Conservation (phyloP, 129 eudicot genomes). For the Dittrichia graveolens region DNA sequence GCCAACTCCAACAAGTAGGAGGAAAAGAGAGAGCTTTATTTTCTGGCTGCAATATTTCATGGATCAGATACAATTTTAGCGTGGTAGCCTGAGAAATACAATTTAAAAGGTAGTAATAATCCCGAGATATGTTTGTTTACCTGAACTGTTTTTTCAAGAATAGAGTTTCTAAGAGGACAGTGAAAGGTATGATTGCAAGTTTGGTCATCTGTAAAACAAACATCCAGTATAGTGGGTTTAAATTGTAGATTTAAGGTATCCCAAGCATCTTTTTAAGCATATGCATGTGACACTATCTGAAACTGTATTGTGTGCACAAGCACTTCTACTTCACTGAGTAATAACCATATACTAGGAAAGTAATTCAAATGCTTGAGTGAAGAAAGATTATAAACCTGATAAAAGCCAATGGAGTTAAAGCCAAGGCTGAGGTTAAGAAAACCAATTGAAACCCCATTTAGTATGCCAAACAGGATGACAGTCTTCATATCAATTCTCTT, state of each 20-base stretch:
- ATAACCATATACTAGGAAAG: not conserved
- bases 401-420: slow-evolving; percentile 94
- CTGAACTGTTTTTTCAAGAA: slow-evolving; percentile 88
- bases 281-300: slow-evolving; percentile 3
- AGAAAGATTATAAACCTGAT: slow-evolving; percentile 53
- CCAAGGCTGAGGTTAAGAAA: slow-evolving; percentile 92
- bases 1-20: slow-evolving; percentile 84
- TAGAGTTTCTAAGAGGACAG: slow-evolving; percentile 83
- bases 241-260: not conserved
- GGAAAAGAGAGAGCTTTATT: slow-evolving; percentile 69
- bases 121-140: slow-evolving; percentile 33
- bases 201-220: slow-evolving; percentile 79
- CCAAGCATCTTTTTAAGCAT: not conserved
- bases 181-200: slow-evolving; percentile 90
- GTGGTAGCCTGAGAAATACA: not conserved
- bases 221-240: not conserved
- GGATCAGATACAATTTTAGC: not conserved
- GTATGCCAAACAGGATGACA: slow-evolving; percentile 73
- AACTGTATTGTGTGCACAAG: not conserved
- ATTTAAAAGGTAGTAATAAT: not conserved
- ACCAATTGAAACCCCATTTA: slow-evolving; percentile 92
- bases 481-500: slow-evolving; percentile 84
- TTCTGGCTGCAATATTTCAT: slow-evolving; percentile 61
- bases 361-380: not conserved
- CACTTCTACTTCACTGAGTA: not conserved